Base-by-base conservation (phyloP, 768 basidiomycete species). In the Punctularia strigosozonata region DNA sequence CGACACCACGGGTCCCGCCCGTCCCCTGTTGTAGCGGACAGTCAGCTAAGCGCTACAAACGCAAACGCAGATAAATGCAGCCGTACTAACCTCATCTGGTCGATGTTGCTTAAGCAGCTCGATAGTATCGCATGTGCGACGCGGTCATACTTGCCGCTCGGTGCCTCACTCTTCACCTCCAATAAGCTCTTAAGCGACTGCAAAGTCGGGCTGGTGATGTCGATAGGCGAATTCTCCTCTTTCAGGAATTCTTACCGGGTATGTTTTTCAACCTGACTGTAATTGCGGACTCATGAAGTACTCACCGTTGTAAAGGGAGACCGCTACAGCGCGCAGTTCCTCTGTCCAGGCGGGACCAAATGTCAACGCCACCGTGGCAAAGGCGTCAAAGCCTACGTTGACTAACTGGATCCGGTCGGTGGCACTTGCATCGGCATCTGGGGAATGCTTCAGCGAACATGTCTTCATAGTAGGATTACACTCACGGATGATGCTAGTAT, bases 41-140 rank as follows among this genome's bases (percentile, higher is more conserved):
- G 14, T 28, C 44, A 36, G 22, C 33, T 18, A 14, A 25, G 41
- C 3, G 12, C 25, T 12, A n/a, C 13, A 17, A 6, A 46, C 17
- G 7, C 26, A 23, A 42, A 20, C 36, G 32, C 33, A 34, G 34
- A 22, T n/a, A 13, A n/a, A n/a, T n/a, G n/a, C n/a, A n/a, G n/a
- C n/a, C n/a, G n/a, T n/a, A 59, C 77, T 43, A 37, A 90, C 90
- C 90, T 74, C 82, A 95, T 90, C 44, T 80, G 85, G 50, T 97
- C 92, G 18, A 97, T 69, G 51, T 94, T 85, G 35, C 80, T 63
- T 24, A 97, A 60, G 51, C 87, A 90, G 0, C 80, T 71, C 0
- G 88, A 92, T n/a, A 97, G 60, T 15, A 95, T 57, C 15, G 86
- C 85, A 51, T 94, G 83, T 0, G 86, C 59, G 13, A 82, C 54